These are phyloP conservation scores for Raffaelea ambrosiae DNA, from an alignment of 2,329 filamentous ascomycete genomes.

Conservation along the genomic window DNA sequence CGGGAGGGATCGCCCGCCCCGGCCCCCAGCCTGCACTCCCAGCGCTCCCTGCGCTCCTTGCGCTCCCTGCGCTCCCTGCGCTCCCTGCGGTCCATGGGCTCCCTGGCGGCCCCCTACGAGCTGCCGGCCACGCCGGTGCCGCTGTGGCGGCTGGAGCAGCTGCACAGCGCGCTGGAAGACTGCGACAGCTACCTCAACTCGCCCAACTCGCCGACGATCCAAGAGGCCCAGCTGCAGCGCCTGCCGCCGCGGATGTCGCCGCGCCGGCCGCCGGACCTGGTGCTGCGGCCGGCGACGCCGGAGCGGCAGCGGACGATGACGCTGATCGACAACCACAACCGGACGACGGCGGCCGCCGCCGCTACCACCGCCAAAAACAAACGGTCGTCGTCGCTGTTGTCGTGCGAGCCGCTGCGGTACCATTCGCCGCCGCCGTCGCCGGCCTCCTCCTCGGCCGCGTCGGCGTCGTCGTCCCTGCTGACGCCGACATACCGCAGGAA, in stretches of 20 bases:
- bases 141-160: background rate
- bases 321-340: background rate
- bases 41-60: no score
- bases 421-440: background rate
- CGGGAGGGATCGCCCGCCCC: no score
- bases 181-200: background rate
- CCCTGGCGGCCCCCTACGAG: no score
- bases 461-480: background rate
- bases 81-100: no score
- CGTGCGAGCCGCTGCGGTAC: background rate
- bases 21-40: no score
- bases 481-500: background rate
- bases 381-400: background rate
- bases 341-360: background rate
- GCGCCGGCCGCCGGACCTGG: background rate
- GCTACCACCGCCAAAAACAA: background rate
- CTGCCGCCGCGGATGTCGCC: background rate
- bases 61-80: no score
- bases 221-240: constrained; percentile 3
- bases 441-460: no score
- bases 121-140: constrained; percentile 10
- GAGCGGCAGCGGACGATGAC: no score
- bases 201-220: background rate
- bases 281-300: no score
- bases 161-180: no score